Evolutionary conservation across 495 filamentous ascomycete genomes (phyloP), one percentile per base, ranked within the genome.

Genomic region (Penicillium pancosmium): DNA sequence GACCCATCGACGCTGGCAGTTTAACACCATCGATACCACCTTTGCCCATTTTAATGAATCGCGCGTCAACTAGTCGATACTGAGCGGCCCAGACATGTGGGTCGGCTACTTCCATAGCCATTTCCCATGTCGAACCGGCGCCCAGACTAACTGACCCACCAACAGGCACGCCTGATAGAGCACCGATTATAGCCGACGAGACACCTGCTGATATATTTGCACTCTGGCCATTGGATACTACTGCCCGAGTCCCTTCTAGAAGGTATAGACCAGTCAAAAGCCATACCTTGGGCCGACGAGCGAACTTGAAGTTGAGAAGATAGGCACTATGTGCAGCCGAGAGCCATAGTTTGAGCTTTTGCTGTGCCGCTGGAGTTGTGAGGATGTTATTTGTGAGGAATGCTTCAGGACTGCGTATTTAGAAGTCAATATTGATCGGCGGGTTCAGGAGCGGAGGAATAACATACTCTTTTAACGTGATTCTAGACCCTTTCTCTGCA

Each of bases 31-130:
- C 54, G 10, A 61, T 21, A 7, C 57, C 52, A 5, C 35, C 52
- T 16, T 61, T 58, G 1, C 61, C 50, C 44, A 60, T 54, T 16
- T 63, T 59, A 53, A 70, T 61, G 51, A 65, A 65, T 1, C 52
- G 56, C 15, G 60, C 65, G 52, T 70, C 65, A 11, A 70, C 11
- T 19, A 70, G 34, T 4, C 68, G 65, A 50, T 55, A 70, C 55
- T 70, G 68, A 34, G 65, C 68, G 13, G 68, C 68, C 68, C 68
- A 70, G 5, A 70, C 68, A 64, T 70, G 68, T 21, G 62, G 62
- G 23, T 68, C 68, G 23, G 63, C 50, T 16, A 70, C 60, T 21
- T 67, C 61, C 64, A 69, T 65, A 1, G 59, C 44, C 64, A 69
- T 55, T 18, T 69, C 59, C 67, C 67, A 69, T 21, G 55, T 46